phyloP scores from a whole-genome alignment of 305 asterid species.

The Fraxinus greggii region DNA sequence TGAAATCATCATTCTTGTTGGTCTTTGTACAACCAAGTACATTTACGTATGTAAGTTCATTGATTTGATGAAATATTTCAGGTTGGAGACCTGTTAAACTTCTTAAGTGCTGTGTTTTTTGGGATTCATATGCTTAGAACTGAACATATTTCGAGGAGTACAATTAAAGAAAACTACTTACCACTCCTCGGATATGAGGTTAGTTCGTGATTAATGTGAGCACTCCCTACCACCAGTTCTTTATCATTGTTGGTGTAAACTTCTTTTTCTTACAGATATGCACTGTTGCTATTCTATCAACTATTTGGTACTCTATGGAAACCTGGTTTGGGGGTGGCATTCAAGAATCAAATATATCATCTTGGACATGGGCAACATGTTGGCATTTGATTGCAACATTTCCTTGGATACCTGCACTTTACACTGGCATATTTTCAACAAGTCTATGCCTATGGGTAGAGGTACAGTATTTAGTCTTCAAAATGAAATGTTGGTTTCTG shows the following conservation, averaged over 20 bases:
- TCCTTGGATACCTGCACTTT: constrained; percentile 83
- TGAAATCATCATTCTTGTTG: not conserved
- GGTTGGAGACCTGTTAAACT: constrained; percentile 75
- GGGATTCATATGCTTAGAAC: constrained; percentile 85
- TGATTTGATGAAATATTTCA: constrained; percentile 26
- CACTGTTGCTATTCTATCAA: constrained; percentile 62
- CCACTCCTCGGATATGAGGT: constrained; percentile 83
- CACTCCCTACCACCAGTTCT: not conserved
- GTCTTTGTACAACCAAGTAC: not conserved
- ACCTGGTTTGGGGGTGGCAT: constrained; percentile 44
- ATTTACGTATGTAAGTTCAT: not conserved
- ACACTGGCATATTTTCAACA: constrained; percentile 76
- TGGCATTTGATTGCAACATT: constrained; percentile 38
- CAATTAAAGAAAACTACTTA: constrained; percentile 47
- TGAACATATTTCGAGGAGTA: constrained; percentile 65
- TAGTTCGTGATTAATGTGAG: constrained; percentile 7
- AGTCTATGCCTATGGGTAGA: constrained; percentile 73
- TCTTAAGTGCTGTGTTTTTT: constrained; percentile 69
- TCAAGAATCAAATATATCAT: constrained; percentile 37
- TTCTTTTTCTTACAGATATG: constrained; percentile 42
- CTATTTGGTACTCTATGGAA: constrained; percentile 52
- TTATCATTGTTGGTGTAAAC: constrained; percentile 4
- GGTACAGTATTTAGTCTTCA: constrained; percentile 35
- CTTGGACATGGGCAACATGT: constrained; percentile 47
- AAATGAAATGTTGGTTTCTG: not conserved